Evolutionary conservation across 1,139 yeast species (phyloP).

Genomic region (Geotrichum phurueaensis): DNA sequence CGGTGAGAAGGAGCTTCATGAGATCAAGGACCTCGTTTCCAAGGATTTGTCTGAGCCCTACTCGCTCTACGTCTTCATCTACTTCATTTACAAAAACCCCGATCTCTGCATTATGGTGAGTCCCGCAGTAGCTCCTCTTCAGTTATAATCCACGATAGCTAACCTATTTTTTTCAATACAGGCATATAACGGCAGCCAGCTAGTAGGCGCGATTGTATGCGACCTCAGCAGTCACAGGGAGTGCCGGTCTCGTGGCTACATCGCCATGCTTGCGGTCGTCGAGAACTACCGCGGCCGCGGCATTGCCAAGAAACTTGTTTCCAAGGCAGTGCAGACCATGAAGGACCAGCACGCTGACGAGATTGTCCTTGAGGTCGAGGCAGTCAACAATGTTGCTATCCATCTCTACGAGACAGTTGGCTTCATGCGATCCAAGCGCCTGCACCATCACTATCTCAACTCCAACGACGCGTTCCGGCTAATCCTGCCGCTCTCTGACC

Average conservation of each 20-base stretch:
- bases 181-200: slow-evolving; percentile 32
- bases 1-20: slow-evolving; percentile 31
- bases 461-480: slow-evolving; percentile 89
- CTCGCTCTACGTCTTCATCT: slow-evolving; percentile 63
- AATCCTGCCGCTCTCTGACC: slow-evolving; percentile 58
- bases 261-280: slow-evolving; percentile 91
- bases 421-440: slow-evolving; percentile 70
- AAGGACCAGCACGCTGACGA: slow-evolving; percentile 65
- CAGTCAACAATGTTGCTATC: slow-evolving; percentile 70
- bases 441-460: slow-evolving; percentile 80
- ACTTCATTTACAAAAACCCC: slow-evolving; percentile 67
- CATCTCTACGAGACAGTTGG: slow-evolving; percentile 80
- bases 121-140: neutral
- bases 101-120: slow-evolving; percentile 49
- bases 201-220: slow-evolving; percentile 79
- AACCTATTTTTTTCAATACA: slow-evolving; percentile 10
- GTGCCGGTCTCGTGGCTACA: slow-evolving; percentile 69
- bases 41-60: slow-evolving; percentile 67
- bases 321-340: slow-evolving; percentile 62
- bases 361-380: slow-evolving; percentile 86
- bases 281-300: slow-evolving; percentile 67
- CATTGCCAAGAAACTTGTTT: slow-evolving; percentile 69
- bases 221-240: slow-evolving; percentile 75
- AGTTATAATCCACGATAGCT: neutral
- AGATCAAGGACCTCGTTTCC: slow-evolving; percentile 46